Conservation (phyloP, 2,329 filamentous ascomycete genomes). For the Escovopsis weberi region DNA sequence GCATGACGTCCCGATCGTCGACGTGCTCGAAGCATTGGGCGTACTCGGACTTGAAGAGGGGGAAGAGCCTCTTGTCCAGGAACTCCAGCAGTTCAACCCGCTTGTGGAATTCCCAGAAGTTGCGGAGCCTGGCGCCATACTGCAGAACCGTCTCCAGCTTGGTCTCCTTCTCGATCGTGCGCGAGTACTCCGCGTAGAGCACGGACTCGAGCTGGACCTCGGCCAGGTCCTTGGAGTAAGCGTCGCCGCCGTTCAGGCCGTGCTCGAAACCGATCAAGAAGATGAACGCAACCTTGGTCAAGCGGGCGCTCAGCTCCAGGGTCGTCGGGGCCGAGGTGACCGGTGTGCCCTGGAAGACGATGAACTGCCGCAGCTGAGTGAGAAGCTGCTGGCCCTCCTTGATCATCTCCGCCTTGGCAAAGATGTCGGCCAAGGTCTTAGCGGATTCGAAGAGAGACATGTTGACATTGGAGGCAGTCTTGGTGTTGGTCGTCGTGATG, state of each 20-base stretch:
- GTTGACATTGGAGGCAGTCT: slow-evolving; percentile 12
- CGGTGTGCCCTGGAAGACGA: slow-evolving; percentile 23
- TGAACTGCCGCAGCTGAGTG: slow-evolving; percentile 33
- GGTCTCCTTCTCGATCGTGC: neutral
- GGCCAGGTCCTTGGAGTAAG: slow-evolving; percentile 21
- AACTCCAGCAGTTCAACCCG: slow-evolving; percentile 20
- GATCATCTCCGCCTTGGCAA: slow-evolving; percentile 24
- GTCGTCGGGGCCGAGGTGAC: slow-evolving; percentile 22
- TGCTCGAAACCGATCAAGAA: slow-evolving; percentile 32
- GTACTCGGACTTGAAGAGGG: slow-evolving; percentile 22
- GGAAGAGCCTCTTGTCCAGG: slow-evolving; percentile 24
- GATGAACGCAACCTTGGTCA: slow-evolving; percentile 24
- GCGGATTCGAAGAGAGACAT: slow-evolving; percentile 35
- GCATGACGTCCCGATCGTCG: slow-evolving; percentile 17
- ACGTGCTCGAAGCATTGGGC: slow-evolving; percentile 11
- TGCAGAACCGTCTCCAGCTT: neutral
- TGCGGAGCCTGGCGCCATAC: neutral
- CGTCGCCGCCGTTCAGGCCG: slow-evolving; percentile 19
- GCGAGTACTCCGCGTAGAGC: neutral
- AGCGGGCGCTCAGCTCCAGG: slow-evolving; percentile 21
- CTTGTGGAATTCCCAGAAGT: neutral
- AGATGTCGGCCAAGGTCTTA: slow-evolving; percentile 30
- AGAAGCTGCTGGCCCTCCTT: slow-evolving; percentile 27
- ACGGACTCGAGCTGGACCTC: slow-evolving; percentile 9
- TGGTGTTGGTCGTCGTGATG: slow-evolving; percentile 15